A percentile compares a stretch with the other conserved stretches of the same genome.
phyloP scores from a whole-genome alignment of 768 basidiomycete species.

The Pulveroboletus sp. region DNA sequence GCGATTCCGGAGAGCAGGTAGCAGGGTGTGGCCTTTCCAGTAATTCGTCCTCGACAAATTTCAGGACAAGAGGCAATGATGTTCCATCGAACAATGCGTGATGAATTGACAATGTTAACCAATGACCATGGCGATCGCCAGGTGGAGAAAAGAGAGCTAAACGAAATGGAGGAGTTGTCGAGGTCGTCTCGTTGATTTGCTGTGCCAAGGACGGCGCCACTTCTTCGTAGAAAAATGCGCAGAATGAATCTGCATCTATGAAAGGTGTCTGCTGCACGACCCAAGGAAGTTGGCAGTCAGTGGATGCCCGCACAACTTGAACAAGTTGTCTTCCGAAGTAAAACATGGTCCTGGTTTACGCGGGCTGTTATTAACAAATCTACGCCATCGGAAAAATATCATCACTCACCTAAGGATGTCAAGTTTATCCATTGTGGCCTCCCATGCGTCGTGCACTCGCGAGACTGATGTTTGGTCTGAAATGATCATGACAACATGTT shows the following conservation, averaged over 20 bases:
- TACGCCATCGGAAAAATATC: neutral
- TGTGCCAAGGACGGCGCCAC: constrained; percentile 19
- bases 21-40: constrained; percentile 6
- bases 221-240: constrained; percentile 18
- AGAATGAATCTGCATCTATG: constrained; percentile 16
- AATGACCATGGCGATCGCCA: neutral
- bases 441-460: constrained; percentile 35
- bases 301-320: constrained; percentile 25
- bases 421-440: constrained; percentile 20
- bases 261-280: constrained; percentile 7
- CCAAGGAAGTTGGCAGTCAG: constrained; percentile 15
- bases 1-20: constrained; percentile 8
- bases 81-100: constrained; percentile 34
- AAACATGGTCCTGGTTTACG: constrained; percentile 29
- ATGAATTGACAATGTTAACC: constrained; percentile 31
- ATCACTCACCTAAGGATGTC: constrained; percentile 28
- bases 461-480: constrained; percentile 18
- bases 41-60: constrained; percentile 25
- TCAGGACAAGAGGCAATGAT: constrained; percentile 29
- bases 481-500: constrained; percentile 39
- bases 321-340: constrained; percentile 27
- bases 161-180: constrained; percentile 18
- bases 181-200: constrained; percentile 23
- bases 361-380: neutral
- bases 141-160: constrained; percentile 8